phyloP scores from a whole-genome alignment of 495 filamentous ascomycete genomes.

The Physcia stellaris region DNA sequence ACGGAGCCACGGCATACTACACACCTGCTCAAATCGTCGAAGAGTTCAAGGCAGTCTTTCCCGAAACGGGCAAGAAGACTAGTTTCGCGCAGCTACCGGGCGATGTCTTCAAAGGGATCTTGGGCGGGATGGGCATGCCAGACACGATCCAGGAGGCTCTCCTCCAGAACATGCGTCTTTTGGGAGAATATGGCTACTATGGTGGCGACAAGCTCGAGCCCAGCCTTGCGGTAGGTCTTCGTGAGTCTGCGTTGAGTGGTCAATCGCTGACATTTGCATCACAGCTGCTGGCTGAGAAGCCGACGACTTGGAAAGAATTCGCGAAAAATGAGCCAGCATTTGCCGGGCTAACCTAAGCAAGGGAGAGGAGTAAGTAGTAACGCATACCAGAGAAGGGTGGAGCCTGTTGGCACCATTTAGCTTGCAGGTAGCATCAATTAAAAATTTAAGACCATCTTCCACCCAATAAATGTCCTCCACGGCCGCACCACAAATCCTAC shows the following conservation, averaged over 20 bases:
- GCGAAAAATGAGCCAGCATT: background rate
- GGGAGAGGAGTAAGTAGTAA: too few relatives aligned
- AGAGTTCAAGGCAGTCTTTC: constrained; percentile 31
- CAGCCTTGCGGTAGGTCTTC: background rate
- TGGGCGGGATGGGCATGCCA: constrained; percentile 21
- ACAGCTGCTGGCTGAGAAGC: constrained; percentile 14
- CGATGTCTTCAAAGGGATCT: constrained; percentile 31
- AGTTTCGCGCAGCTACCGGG: constrained; percentile 27
- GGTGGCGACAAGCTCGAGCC: constrained; percentile 6
- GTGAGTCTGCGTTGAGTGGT: background rate
- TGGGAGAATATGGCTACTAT: constrained; percentile 39
- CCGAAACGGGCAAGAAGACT: constrained; percentile 25
- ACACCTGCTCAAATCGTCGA: constrained; percentile 32
- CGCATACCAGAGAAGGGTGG: too few relatives aligned
- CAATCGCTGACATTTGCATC: background rate
- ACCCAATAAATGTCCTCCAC: too few relatives aligned
- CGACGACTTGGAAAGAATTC: constrained; percentile 14
- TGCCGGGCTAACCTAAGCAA: background rate
- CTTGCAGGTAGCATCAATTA: too few relatives aligned
- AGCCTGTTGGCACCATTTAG: too few relatives aligned
- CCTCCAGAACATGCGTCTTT: constrained; percentile 38
- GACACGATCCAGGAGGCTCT: constrained; percentile 32
- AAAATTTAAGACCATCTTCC: too few relatives aligned
- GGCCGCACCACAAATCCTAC: too few relatives aligned
- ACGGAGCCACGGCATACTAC: constrained; percentile 36